Evolutionary conservation across 2,329 filamentous ascomycete genomes (phyloP), one percentile per base, ranked within the genome.

Genomic region (Paecilomyces formosus): DNA sequence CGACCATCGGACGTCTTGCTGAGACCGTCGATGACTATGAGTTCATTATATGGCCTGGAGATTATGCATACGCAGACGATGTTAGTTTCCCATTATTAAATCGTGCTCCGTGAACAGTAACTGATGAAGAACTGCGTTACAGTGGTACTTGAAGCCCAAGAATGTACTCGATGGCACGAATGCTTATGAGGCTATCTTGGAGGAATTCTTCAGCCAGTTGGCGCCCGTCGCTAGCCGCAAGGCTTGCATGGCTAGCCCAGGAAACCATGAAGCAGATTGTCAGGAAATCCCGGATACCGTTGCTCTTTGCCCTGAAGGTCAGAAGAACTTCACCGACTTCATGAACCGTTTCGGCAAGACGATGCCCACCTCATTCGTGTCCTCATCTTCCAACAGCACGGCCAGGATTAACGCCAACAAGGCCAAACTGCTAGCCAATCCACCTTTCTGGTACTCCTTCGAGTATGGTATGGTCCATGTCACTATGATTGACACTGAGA

Each of bases 241-340:
- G 68, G 72, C 77, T 0, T 86, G 85, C 74, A 82, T 82, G 81
- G 78, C 76, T 6, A 76, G 75, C 18, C 82, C 82, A 0, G 84
- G 84, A 0, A 86, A 86, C 68, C 83, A 86, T 67, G 84, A 86
- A 66, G 82, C 83, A 0, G 71, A 74, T 51, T 85, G 83, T 65
- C 65, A 39, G 11, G 33, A 39, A 39, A 13, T 39, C n/a, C 12
- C 13, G 12, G 13, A 13, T n/a, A 39, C 33, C 33, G n/a, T n/a
- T 13, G 33, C 12, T 5, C 33, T 39, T 39, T 39, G 33, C 33
- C 33, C 33, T n/a, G 69, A 74, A 1, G 83, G 83, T 5, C 83
- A 86, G 66, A 79, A 75, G 62, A 86, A 86, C 69, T 86, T 85
- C 67, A 85, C 82, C 3, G 83, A 84, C 60, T 85, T 82, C 69